A percentile compares a stretch with the other conserved stretches of the same genome.
Conservation (phyloP, 1,284 basidiomycete species). For the Trichosporon faecale region DNA sequence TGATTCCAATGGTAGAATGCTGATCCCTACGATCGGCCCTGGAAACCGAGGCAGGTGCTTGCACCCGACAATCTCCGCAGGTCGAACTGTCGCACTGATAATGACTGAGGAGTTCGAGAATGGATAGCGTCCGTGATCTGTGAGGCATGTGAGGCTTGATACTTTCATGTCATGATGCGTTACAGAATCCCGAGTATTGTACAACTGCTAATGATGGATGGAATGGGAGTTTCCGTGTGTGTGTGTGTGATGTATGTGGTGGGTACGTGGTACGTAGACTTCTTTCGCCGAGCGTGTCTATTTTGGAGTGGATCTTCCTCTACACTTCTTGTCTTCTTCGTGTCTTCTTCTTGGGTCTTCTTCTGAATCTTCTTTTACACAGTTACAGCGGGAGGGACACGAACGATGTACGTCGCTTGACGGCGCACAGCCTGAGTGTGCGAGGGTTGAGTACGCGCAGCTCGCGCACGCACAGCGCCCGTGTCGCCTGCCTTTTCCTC, state of each 20-base stretch:
- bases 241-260: neutral
- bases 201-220: neutral
- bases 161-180: constrained; percentile 31
- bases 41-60: no score
- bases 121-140: no score
- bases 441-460: no score
- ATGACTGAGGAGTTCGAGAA: no score
- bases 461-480: neutral
- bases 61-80: no score
- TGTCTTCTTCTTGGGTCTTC: neutral
- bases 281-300: neutral
- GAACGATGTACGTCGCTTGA: no score
- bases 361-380: neutral
- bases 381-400: neutral
- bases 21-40: no score
- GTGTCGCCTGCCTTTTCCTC: neutral
- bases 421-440: no score
- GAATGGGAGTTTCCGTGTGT: neutral
- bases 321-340: neutral
- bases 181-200: neutral
- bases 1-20: no score
- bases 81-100: no score
- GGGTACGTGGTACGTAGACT: neutral
- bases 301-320: neutral
- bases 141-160: constrained; percentile 27